A percentile compares a stretch with the other conserved stretches of the same genome.
Evolutionary conservation across 148 eudicot species (phyloP).

Genomic region (Vaccinium corymbosum): DNA sequence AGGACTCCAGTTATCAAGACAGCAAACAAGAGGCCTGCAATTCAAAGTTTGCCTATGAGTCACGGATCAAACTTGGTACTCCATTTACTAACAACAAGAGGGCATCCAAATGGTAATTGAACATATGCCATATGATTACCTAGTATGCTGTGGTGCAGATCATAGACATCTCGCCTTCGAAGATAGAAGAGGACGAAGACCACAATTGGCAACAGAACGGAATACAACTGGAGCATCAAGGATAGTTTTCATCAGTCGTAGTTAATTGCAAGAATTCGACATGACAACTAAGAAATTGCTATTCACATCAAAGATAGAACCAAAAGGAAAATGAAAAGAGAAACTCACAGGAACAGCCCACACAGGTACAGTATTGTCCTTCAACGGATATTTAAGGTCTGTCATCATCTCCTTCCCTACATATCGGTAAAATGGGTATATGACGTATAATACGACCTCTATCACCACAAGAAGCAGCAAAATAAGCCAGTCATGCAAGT

Average conservation of each 20-base stretch:
- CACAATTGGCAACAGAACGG: slow-evolving; percentile 57
- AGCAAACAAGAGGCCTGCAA: slow-evolving; percentile 61
- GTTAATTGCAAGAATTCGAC: not conserved
- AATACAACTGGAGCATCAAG: slow-evolving; percentile 40
- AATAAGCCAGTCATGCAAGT: slow-evolving; percentile 76
- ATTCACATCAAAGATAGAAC: not conserved
- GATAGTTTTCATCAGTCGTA: not conserved
- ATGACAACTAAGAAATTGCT: too few species aligned
- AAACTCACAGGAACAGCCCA: slow-evolving; percentile 79
- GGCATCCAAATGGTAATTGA: not conserved
- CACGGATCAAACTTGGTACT: not conserved
- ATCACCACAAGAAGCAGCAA: slow-evolving; percentile 47
- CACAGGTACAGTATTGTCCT: slow-evolving; percentile 62
- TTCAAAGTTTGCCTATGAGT: not conserved
- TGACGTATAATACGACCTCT: slow-evolving; percentile 36
- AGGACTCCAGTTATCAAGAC: slow-evolving; percentile 68
- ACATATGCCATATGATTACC: slow-evolving; percentile 31
- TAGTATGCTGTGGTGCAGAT: slow-evolving; percentile 69
- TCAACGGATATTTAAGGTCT: slow-evolving; percentile 66
- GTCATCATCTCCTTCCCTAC: slow-evolving; percentile 82
- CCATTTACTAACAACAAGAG: not conserved
- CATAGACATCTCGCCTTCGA: slow-evolving; percentile 61
- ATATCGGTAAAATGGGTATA: slow-evolving; percentile 70
- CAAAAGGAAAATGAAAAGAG: not conserved
- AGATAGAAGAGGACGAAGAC: slow-evolving; percentile 50